Percentiles rank a stretch among this genome's conserved stretches.
Conservation (phyloP, 257 asterid genomes). For the Verbascum thapsus region DNA sequence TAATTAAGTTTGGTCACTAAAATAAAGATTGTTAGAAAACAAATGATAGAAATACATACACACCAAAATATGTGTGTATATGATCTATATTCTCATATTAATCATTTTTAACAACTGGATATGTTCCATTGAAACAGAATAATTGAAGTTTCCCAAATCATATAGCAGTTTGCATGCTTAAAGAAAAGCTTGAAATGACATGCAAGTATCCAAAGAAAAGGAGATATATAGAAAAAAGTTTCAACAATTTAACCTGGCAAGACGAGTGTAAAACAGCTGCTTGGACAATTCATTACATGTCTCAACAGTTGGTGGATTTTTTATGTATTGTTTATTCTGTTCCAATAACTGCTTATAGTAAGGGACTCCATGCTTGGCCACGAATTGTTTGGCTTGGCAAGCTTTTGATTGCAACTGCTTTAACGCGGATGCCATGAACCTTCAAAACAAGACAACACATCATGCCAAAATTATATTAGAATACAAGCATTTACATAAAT, state of each 20-base stretch:
- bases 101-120: not conserved
- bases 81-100: too few relatives aligned
- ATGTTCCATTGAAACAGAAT: not conserved
- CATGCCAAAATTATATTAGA: not conserved
- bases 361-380: slow-evolving; percentile 36
- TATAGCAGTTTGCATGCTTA: not conserved
- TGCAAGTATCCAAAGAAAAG: not conserved
- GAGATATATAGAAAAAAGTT: not conserved
- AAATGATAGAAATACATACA: not conserved
- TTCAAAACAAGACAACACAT: slow-evolving; percentile 12
- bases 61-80: too few relatives aligned
- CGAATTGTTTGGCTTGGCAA: slow-evolving; percentile 33
- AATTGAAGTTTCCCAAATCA: not conserved
- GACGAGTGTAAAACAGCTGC: slow-evolving; percentile 46
- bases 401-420: slow-evolving; percentile 41
- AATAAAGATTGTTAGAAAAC: not conserved
- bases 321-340: slow-evolving; percentile 43
- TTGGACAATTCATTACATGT: slow-evolving; percentile 38
- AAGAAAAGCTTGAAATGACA: not conserved
- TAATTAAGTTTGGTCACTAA: not conserved
- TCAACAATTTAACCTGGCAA: slow-evolving; percentile 39
- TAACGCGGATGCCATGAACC: slow-evolving; percentile 41
- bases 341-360: slow-evolving; percentile 44
- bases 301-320: slow-evolving; percentile 45
- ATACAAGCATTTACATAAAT: not conserved